A percentile compares a stretch with the other conserved stretches of the same genome.
These are phyloP conservation scores for Fusarium cicatricum DNA, from an alignment of 2,329 filamentous ascomycete species.

Conservation along the genomic window DNA sequence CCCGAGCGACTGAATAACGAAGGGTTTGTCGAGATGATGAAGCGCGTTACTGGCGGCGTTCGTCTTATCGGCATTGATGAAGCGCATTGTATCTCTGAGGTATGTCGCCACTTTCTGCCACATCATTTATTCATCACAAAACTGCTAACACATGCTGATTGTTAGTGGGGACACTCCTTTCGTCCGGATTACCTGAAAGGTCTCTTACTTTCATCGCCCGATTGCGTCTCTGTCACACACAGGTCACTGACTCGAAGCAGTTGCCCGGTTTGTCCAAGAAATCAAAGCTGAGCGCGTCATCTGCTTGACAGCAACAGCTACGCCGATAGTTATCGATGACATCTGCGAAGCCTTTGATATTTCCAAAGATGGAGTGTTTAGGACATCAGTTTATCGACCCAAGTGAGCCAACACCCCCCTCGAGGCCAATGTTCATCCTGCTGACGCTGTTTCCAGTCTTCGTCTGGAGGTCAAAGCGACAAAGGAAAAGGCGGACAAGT, in stretches of 20 bases:
- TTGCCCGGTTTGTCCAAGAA: slow-evolving; percentile 64
- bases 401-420: slow-evolving; percentile 47
- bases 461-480: slow-evolving; percentile 60
- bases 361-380: slow-evolving; percentile 57
- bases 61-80: slow-evolving; percentile 66
- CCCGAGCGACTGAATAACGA: slow-evolving; percentile 70
- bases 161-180: slow-evolving; percentile 58
- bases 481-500: slow-evolving; percentile 53
- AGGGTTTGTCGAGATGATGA: slow-evolving; percentile 64
- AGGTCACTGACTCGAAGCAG: slow-evolving; percentile 31
- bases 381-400: slow-evolving; percentile 65
- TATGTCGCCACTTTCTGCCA: background rate
- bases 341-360: slow-evolving; percentile 63
- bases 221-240: background rate
- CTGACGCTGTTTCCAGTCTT: slow-evolving; percentile 47
- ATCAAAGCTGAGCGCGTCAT: slow-evolving; percentile 65
- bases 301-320: slow-evolving; percentile 68
- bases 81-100: slow-evolving; percentile 63
- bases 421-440: fast-evolving
- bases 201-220: slow-evolving; percentile 32
- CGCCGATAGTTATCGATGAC: slow-evolving; percentile 62
- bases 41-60: slow-evolving; percentile 61
- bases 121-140: fast-evolving
- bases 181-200: slow-evolving; percentile 61
- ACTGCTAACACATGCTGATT: slow-evolving; percentile 4